These are phyloP conservation scores for Pichia cabralensis DNA, from an alignment of 805 yeast species.

Conservation along the genomic window DNA sequence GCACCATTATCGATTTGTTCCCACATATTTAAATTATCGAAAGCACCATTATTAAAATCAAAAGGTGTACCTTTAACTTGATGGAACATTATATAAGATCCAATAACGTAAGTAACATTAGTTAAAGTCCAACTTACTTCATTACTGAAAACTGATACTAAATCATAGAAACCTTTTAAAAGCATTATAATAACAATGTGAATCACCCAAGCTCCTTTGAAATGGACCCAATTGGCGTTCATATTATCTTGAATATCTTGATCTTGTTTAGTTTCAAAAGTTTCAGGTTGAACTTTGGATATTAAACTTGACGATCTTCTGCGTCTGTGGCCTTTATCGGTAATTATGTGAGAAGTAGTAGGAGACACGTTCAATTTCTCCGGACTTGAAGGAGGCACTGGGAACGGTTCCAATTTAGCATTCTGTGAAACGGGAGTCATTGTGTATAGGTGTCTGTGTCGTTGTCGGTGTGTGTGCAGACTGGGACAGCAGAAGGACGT, in stretches of 20 bases:
- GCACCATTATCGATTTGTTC: slow-evolving; percentile 88
- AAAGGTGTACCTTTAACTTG: slow-evolving; percentile 95
- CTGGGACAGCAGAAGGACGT: no score
- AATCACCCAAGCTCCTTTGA: slow-evolving; percentile 92
- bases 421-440: slow-evolving; percentile 9
- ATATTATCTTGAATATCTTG: slow-evolving; percentile 82
- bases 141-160: slow-evolving; percentile 69
- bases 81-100: slow-evolving; percentile 93
- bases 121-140: slow-evolving; percentile 93
- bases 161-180: slow-evolving; percentile 66
- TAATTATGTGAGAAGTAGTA: slow-evolving; percentile 22
- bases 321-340: slow-evolving; percentile 28
- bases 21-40: slow-evolving; percentile 96
- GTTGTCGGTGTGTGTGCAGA: no score
- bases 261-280: slow-evolving; percentile 84
- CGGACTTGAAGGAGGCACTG: slow-evolving; percentile 23
- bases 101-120: slow-evolving; percentile 80
- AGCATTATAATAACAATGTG: slow-evolving; percentile 76
- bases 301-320: slow-evolving; percentile 83
- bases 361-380: slow-evolving; percentile 27
- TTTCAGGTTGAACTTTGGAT: slow-evolving; percentile 89
- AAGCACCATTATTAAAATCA: slow-evolving; percentile 94
- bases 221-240: slow-evolving; percentile 94
- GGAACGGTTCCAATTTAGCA: slow-evolving; percentile 22
- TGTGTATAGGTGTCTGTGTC: no score